phyloP scores from a whole-genome alignment of 108 stramenopile genomes.

The Chaetoceros muelleri region DNA sequence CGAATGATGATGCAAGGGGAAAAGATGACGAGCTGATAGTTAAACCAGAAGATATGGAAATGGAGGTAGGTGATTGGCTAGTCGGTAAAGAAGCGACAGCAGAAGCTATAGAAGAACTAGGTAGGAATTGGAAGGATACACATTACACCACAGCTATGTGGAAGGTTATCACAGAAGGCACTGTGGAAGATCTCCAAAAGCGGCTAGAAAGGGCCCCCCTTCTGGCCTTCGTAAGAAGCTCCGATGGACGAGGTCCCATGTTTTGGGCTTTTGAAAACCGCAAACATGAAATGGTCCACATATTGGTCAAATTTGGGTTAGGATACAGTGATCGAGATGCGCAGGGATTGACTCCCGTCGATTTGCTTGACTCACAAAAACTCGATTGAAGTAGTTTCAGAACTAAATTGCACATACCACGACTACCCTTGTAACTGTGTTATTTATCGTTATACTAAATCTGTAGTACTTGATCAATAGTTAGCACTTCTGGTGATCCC shows the following conservation, averaged over 20 bases:
- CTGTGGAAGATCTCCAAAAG: conserved; percentile 43
- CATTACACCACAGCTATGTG: conserved; percentile 81
- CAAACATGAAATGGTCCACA: conserved; percentile 65
- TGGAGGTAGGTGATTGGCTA: too few relatives aligned
- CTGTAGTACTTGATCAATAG: conserved; percentile 58
- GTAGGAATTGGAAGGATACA: conserved; percentile 77
- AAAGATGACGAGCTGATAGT: background rate
- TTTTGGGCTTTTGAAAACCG: conserved; percentile 86
- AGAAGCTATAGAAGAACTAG: conserved; percentile 42
- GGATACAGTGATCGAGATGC: conserved; percentile 71
- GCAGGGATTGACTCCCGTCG: conserved; percentile 63
- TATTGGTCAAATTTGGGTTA: conserved; percentile 71
- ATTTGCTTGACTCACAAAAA: too few relatives aligned
- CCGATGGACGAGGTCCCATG: conserved; percentile 85
- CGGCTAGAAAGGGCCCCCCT: conserved; percentile 69
- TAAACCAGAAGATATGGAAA: background rate
- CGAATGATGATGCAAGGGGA: background rate
- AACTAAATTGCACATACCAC: too few relatives aligned
- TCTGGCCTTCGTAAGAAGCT: conserved; percentile 65
- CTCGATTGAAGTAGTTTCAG: too few relatives aligned
- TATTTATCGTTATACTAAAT: background rate
- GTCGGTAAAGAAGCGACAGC: conserved; percentile 2
- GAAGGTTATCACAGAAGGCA: conserved; percentile 50
- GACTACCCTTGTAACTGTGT: too few relatives aligned
- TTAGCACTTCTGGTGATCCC: conserved; percentile 54